Conservation (phyloP, 2,329 filamentous ascomycete genomes). For the Xylariaceae sp. region DNA sequence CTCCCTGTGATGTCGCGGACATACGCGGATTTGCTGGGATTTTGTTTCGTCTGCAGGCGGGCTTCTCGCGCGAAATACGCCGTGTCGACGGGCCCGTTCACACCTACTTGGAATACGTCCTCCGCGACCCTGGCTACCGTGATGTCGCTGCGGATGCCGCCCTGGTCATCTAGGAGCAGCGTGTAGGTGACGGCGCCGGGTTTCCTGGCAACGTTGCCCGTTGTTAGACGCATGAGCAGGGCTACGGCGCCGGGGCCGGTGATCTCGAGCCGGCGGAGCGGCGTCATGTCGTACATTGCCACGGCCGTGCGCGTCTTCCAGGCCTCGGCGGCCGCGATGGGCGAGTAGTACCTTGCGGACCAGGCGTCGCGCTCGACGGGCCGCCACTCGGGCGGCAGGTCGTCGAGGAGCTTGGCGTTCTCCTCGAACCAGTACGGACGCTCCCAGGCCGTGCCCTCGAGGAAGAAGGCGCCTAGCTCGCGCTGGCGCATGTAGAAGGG, state of each 20-base stretch:
- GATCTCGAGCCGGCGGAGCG: conserved; percentile 20
- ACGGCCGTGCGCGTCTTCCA: conserved; percentile 20
- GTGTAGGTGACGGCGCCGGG: conserved; percentile 21
- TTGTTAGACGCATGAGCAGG: conserved; percentile 20
- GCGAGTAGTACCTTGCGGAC: conserved; percentile 18
- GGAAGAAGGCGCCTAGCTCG: conserved; percentile 20
- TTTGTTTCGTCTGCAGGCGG: conserved; percentile 9
- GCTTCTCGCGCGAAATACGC: conserved; percentile 21
- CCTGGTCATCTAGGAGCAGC: conserved; percentile 17
- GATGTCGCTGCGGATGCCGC: conserved; percentile 18
- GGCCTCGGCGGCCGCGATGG: conserved; percentile 20
- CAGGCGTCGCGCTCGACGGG: conserved; percentile 19
- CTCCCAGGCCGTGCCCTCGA: conserved; percentile 18
- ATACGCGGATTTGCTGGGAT: conserved; percentile 5
- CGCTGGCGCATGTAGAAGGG: conserved; percentile 20
- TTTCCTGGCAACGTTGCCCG: conserved; percentile 17
- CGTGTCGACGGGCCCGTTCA: conserved; percentile 20
- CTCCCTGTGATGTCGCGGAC: conserved; percentile 20
- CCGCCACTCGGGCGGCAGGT: conserved; percentile 14
- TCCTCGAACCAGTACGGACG: conserved; percentile 19
- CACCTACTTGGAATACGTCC: conserved; percentile 18
- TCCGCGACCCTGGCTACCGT: conserved; percentile 16
- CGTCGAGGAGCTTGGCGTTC: conserved; percentile 15
- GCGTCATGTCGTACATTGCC: conserved; percentile 23
- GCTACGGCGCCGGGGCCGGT: conserved; percentile 17